Conservation (phyloP, 2,329 filamentous ascomycete genomes). For the Talaromyces piceae region DNA sequence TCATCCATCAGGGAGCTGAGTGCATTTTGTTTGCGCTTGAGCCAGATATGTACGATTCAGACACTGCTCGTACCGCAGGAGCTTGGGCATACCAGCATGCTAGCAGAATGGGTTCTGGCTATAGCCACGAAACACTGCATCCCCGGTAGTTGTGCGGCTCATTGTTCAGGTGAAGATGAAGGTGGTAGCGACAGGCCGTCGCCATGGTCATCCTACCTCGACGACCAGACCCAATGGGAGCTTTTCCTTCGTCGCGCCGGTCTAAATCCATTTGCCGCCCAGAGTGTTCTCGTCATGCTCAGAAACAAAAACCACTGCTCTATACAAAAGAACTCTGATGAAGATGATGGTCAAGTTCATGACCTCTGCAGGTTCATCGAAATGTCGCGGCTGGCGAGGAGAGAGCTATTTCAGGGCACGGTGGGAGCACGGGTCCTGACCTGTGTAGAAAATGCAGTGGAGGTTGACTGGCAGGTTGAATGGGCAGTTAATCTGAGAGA, state of each 20-base stretch:
- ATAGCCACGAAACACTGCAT: constrained; percentile 14
- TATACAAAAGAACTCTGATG: neutral
- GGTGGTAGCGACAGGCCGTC: neutral
- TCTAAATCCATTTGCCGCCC: constrained; percentile 65
- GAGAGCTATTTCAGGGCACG: constrained; percentile 43
- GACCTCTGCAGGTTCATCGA: constrained; percentile 49
- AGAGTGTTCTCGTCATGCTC: constrained; percentile 47
- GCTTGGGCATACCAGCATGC: too few relatives aligned
- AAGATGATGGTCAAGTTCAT: neutral
- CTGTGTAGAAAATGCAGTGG: constrained; percentile 46
- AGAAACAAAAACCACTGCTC: too few relatives aligned
- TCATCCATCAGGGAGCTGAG: constrained; percentile 6
- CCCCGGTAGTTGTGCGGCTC: too few relatives aligned
- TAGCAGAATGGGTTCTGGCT: constrained; percentile 8
- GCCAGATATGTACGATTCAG: constrained; percentile 2
- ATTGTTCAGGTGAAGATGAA: too few relatives aligned
- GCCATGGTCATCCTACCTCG: constrained; percentile 27
- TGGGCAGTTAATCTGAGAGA: constrained; percentile 15
- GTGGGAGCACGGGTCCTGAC: constrained; percentile 51
- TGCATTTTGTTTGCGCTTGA: constrained; percentile 1
- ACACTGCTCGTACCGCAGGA: constrained; percentile 4
- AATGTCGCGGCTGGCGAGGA: constrained; percentile 48
- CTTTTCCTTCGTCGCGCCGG: constrained; percentile 58
- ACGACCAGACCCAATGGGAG: constrained; percentile 61
- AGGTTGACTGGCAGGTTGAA: constrained; percentile 41